A percentile compares a stretch with the other conserved stretches of the same genome.
phyloP scores from a whole-genome alignment of 192 early-diverging fungal species.

The Ramicandelaber brevisporus region DNA sequence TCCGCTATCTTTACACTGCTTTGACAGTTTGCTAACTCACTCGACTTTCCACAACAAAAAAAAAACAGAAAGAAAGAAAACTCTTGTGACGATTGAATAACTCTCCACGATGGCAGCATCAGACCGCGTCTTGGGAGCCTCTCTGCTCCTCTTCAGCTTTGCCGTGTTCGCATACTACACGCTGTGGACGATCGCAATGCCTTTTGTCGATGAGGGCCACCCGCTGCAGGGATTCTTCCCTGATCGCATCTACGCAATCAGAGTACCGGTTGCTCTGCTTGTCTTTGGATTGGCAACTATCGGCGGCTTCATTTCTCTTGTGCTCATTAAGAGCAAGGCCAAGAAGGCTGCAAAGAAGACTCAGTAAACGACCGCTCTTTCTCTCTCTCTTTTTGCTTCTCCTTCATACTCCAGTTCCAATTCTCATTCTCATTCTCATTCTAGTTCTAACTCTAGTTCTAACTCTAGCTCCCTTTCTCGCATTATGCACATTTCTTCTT shows the following conservation, averaged over 20 bases:
- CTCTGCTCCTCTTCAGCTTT: constrained; percentile 25
- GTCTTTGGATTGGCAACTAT: constrained; percentile 35
- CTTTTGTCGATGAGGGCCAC: constrained; percentile 37
- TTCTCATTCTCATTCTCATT: too few relatives aligned
- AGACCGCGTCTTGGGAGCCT: constrained; percentile 40
- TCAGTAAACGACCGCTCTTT: constrained; percentile 2
- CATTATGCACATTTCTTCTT: too few relatives aligned
- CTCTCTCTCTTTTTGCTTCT: too few relatives aligned
- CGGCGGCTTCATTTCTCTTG: constrained; percentile 32
- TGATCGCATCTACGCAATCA: constrained; percentile 44
- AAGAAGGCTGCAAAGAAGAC: constrained; percentile 30
- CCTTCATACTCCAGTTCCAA: too few relatives aligned
- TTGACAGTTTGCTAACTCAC: too few relatives aligned
- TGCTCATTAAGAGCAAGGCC: constrained; percentile 35
- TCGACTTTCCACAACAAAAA: too few relatives aligned
- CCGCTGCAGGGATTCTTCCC: constrained; percentile 40
- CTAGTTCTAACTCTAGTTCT: too few relatives aligned
- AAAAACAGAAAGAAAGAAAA: too few relatives aligned
- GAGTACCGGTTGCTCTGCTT: constrained; percentile 38
- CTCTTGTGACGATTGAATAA: too few relatives aligned
- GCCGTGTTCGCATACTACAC: constrained; percentile 54
- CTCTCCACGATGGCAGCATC: constrained; percentile 1
- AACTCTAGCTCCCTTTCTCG: too few relatives aligned
- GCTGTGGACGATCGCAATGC: constrained; percentile 56
- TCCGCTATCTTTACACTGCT: too few relatives aligned